phyloP scores from a whole-genome alignment of 208 protist genomes.

The Trypanosoma rangeli region DNA sequence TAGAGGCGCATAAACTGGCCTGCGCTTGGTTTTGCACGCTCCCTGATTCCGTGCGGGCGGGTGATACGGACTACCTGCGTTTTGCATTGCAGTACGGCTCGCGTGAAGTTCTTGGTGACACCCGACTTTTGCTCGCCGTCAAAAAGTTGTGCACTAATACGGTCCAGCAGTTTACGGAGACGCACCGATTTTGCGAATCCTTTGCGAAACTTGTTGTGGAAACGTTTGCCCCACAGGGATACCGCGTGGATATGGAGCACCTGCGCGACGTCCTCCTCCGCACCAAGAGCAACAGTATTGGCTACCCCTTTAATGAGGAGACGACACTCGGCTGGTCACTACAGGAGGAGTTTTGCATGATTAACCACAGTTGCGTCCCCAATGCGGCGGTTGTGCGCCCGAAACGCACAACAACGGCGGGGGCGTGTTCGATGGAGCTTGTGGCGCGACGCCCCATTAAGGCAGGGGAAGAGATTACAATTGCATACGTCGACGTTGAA shows the following conservation, averaged over 20 bases:
- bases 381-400: slow-evolving; percentile 67
- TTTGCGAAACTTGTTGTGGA: slow-evolving; percentile 37
- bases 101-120: slow-evolving; percentile 48
- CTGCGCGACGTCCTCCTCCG: slow-evolving; percentile 61
- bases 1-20: slow-evolving; percentile 47
- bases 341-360: slow-evolving; percentile 66
- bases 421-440: slow-evolving; percentile 22
- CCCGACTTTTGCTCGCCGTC: slow-evolving; percentile 27
- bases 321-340: slow-evolving; percentile 78
- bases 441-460: slow-evolving; percentile 14
- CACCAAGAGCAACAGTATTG: slow-evolving; percentile 75
- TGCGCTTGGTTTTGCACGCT: slow-evolving; percentile 75
- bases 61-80: slow-evolving; percentile 83
- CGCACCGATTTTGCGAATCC: slow-evolving; percentile 50
- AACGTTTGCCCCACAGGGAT: slow-evolving; percentile 27
- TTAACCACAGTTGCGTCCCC: slow-evolving; percentile 84
- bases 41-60: slow-evolving; percentile 50
- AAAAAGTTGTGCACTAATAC: slow-evolving; percentile 42
- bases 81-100: slow-evolving; percentile 75
- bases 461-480: slow-evolving; percentile 24
- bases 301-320: slow-evolving; percentile 67
- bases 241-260: slow-evolving; percentile 43
- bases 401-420: background rate
- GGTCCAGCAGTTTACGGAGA: slow-evolving; percentile 31
- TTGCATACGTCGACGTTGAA: slow-evolving; percentile 50